phyloP scores from a whole-genome alignment of 768 basidiomycete species.

The Podaxis sp. region DNA sequence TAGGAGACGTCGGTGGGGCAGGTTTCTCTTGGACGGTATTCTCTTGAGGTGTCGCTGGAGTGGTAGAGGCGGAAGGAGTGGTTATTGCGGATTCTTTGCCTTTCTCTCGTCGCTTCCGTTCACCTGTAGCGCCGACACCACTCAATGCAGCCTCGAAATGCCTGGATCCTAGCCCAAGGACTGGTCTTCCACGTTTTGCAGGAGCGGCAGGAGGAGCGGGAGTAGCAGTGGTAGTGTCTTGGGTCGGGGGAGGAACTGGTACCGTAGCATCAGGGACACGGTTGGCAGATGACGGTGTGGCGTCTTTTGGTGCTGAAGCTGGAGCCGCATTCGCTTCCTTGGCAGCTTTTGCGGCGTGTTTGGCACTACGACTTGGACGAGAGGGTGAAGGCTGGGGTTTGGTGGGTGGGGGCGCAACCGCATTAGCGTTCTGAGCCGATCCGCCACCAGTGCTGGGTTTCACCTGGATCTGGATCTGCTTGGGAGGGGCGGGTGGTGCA shows the following conservation, averaged over 20 bases:
- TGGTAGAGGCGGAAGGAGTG: constrained; percentile 6
- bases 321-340: constrained; percentile 12
- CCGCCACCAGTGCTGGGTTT: constrained; percentile 8
- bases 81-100: constrained; percentile 18
- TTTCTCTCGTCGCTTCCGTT: constrained; percentile 26
- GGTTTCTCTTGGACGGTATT: constrained; percentile 20
- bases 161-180: constrained; percentile 61
- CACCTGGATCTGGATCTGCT: constrained; percentile 16
- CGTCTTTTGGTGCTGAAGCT: constrained; percentile 15
- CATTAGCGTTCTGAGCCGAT: constrained; percentile 14
- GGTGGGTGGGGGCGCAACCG: constrained; percentile 14
- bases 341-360: constrained; percentile 19
- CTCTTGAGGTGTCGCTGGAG: constrained; percentile 17
- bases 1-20: constrained; percentile 20
- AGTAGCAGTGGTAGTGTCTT: constrained; percentile 4
- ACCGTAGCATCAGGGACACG: constrained; percentile 17
- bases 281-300: constrained; percentile 5
- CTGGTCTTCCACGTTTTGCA: constrained; percentile 50
- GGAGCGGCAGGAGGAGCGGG: constrained; percentile 18
- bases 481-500: constrained; percentile 13
- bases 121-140: constrained; percentile 47
- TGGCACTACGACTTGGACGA: constrained; percentile 8
- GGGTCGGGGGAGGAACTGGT: constrained; percentile 9
- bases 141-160: constrained; percentile 75
- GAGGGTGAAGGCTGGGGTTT: constrained; percentile 11